Base-by-base conservation (phyloP, 345 rosid species). In the Eutrema heterophyllum region DNA sequence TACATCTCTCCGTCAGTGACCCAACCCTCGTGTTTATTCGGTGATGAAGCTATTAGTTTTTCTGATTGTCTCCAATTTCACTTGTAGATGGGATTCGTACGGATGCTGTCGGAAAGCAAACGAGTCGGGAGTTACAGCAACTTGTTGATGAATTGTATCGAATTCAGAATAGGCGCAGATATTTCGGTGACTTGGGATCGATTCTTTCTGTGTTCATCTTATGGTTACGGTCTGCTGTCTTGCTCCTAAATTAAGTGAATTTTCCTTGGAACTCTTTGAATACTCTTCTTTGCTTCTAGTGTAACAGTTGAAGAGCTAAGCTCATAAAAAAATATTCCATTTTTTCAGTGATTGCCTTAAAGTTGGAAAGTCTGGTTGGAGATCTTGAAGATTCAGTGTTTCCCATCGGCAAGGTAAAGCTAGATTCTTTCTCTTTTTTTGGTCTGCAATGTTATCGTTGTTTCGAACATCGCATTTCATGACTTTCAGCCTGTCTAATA, bases 301-400 rank as follows among this genome's bases (percentile, higher is more conserved):
- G 24, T 21, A 21, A 1, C 24, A 21, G 24, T 21, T 21, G 24
- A 21, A 21, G 24, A 21, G 24, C 24, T 21, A 21, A 21, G 1
- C 24, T 21, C 24, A 21, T 21, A 21, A 21, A 21, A 18, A 21
- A 21, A 21, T 52, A 68, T 56, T 36, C 60, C 33, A 30, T 36
- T 36, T 66, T 58, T 48, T 21, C 86, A 91, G 96, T 85, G 74
- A 85, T 83, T 70, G 81, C 82, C 30, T 75, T 87, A 66, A 68
- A 75, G 72, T 79, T 89, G 79, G 97, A 91, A 81, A 85, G 89
- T 83, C 73, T 87, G 64, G 84, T 91, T 71, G 97, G 97, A 53
- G 96, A 91, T 72, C 86, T 91, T 41, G 97, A 91, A 77, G 97
- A 91, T 85, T 84, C 84, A 39, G 87, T 82, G 74, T 83, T 83